These are phyloP conservation scores for Aspergillus sp. DNA, from an alignment of 2,329 filamentous ascomycete genomes.

Conservation along the genomic window DNA sequence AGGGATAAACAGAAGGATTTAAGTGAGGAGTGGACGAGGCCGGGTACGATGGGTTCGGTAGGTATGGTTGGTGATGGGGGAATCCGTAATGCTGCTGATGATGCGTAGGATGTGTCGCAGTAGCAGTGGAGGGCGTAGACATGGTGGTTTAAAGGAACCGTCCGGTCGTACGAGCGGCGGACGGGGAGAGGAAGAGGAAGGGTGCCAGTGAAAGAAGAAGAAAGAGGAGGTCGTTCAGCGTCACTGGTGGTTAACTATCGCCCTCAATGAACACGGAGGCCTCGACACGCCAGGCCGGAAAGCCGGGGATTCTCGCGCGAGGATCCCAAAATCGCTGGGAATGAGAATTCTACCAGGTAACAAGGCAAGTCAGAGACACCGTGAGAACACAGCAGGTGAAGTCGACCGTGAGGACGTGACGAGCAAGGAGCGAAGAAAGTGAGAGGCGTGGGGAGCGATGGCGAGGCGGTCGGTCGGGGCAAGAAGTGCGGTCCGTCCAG, in stretches of 20 bases:
- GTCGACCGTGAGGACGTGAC: slow-evolving; percentile 3
- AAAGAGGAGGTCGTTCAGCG: slow-evolving; percentile 13
- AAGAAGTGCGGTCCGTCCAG: slow-evolving; percentile 9
- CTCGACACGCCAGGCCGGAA: slow-evolving; percentile 19
- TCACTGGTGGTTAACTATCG: slow-evolving; percentile 18
- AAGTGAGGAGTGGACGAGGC: slow-evolving; percentile 47
- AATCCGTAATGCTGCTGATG: slow-evolving; percentile 60
- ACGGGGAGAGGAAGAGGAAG: slow-evolving; percentile 15
- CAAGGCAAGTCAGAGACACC: neutral
- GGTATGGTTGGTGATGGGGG: slow-evolving; percentile 57
- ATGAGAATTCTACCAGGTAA: neutral
- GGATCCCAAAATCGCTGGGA: slow-evolving; percentile 11
- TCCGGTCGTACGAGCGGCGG: slow-evolving; percentile 31
- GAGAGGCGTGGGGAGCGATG: slow-evolving; percentile 25
- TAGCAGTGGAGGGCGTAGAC: slow-evolving; percentile 80
- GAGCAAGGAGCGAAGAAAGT: slow-evolving; percentile 10
- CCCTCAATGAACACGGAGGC: slow-evolving; percentile 12
- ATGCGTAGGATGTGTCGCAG: slow-evolving; percentile 69
- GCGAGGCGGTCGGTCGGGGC: slow-evolving; percentile 28
- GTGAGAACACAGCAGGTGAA: slow-evolving; percentile 1
- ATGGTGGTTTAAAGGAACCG: slow-evolving; percentile 49
- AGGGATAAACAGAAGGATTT: slow-evolving; percentile 45
- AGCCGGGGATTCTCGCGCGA: slow-evolving; percentile 20
- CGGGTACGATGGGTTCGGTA: slow-evolving; percentile 54
- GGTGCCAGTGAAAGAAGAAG: slow-evolving; percentile 5